Conservation (phyloP, 2,329 filamentous ascomycete genomes). For the Alternaria viburni region DNA sequence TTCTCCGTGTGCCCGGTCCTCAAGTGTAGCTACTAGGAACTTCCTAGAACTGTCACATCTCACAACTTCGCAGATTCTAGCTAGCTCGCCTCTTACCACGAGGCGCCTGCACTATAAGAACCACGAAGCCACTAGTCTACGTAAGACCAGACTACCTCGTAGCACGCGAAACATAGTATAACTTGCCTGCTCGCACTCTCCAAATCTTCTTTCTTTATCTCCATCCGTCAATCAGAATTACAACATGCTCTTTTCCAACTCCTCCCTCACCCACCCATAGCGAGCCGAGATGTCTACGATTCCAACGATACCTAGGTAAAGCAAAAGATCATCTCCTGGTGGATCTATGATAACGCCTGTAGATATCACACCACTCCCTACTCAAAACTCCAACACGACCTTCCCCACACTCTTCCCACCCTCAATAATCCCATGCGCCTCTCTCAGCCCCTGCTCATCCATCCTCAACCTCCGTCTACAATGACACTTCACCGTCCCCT, state of each 20-base stretch:
- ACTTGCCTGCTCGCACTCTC: not conserved
- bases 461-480: slow-evolving; percentile 6
- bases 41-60: not conserved
- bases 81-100: not conserved
- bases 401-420: slow-evolving; percentile 2
- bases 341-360: no score
- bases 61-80: not conserved
- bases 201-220: not conserved
- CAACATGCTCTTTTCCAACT: not conserved
- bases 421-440: slow-evolving; percentile 10
- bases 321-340: not conserved
- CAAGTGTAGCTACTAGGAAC: no score
- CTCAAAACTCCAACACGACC: slow-evolving; percentile 4
- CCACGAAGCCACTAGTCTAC: not conserved
- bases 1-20: not conserved
- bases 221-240: not conserved
- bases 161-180: not conserved
- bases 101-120: not conserved
- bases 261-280: not conserved
- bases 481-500: not conserved
- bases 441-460: slow-evolving; percentile 4
- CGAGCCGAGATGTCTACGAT: not conserved
- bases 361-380: not conserved
- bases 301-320: not conserved
- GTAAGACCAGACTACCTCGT: not conserved